Evolutionary conservation across 2,329 filamentous ascomycete genomes (phyloP).

Genomic region (Claviceps sp.): DNA sequence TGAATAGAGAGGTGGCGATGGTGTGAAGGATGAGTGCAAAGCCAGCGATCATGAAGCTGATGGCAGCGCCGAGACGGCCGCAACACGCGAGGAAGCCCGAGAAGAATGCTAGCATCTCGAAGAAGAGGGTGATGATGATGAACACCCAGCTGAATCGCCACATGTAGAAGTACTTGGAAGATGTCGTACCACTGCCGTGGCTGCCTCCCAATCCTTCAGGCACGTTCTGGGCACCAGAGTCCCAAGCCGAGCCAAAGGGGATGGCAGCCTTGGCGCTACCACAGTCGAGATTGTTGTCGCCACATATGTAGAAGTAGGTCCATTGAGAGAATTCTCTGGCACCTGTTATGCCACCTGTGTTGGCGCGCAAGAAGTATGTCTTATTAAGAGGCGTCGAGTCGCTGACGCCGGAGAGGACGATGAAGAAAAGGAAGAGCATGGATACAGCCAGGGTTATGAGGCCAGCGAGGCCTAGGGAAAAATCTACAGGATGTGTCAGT

Average conservation of each 20-base stretch:
- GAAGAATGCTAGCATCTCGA: constrained; percentile 55
- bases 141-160: constrained; percentile 92
- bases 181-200: constrained; percentile 42
- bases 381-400: constrained; percentile 45
- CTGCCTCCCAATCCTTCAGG: constrained; percentile 34
- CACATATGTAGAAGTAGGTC: constrained; percentile 84
- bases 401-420: constrained; percentile 43
- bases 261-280: constrained; percentile 46
- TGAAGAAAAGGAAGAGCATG: constrained; percentile 42
- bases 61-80: constrained; percentile 54
- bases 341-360: constrained; percentile 58
- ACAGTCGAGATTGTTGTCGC: constrained; percentile 51
- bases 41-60: constrained; percentile 44
- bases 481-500: constrained; percentile 18
- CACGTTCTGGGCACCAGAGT: constrained; percentile 28
- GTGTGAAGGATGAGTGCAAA: constrained; percentile 57
- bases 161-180: constrained; percentile 58
- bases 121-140: constrained; percentile 73
- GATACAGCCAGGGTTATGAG: constrained; percentile 37
- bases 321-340: constrained; percentile 61
- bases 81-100: constrained; percentile 55
- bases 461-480: constrained; percentile 27
- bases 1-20: constrained; percentile 59
- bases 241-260: constrained; percentile 60
- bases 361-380: constrained; percentile 76